Evolutionary conservation across 2,329 filamentous ascomycete genomes (phyloP).

Genomic region (Pseudogymnoascus sp.): DNA sequence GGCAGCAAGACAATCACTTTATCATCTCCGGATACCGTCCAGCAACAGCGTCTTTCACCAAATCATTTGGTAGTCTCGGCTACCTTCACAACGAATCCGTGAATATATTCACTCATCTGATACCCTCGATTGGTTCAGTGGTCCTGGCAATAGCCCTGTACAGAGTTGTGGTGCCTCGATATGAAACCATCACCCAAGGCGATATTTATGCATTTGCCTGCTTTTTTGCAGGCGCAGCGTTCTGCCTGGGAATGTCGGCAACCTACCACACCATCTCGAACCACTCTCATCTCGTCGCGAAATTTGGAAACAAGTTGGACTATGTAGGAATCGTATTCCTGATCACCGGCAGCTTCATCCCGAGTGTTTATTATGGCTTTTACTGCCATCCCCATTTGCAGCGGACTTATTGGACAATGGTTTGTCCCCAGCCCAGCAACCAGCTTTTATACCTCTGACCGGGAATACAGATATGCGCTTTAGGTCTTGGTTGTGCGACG

Average conservation of each 20-base stretch:
- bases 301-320: conserved; percentile 85
- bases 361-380: conserved; percentile 80
- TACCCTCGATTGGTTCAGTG: conserved; percentile 49
- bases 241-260: conserved; percentile 72
- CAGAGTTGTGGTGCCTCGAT: conserved; percentile 52
- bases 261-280: conserved; percentile 80
- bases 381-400: conserved; percentile 59
- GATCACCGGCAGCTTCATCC: conserved; percentile 86
- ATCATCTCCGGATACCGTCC: conserved; percentile 59
- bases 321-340: conserved; percentile 88
- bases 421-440: conserved; percentile 34
- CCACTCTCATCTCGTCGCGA: conserved; percentile 68
- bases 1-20: conserved; percentile 59
- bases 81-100: conserved; percentile 57
- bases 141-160: conserved; percentile 49
- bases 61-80: conserved; percentile 47
- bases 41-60: conserved; percentile 49
- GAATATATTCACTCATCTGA: conserved; percentile 63
- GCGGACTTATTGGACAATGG: conserved; percentile 65
- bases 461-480: conserved; percentile 55
- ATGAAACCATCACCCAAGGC: conserved; percentile 47
- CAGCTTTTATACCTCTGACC: background rate
- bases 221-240: conserved; percentile 67
- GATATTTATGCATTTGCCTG: conserved; percentile 68
- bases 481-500: conserved; percentile 66